Evolutionary conservation across 441 rosid species (phyloP).

Genomic region (Pelargonium cotyledonis): DNA sequence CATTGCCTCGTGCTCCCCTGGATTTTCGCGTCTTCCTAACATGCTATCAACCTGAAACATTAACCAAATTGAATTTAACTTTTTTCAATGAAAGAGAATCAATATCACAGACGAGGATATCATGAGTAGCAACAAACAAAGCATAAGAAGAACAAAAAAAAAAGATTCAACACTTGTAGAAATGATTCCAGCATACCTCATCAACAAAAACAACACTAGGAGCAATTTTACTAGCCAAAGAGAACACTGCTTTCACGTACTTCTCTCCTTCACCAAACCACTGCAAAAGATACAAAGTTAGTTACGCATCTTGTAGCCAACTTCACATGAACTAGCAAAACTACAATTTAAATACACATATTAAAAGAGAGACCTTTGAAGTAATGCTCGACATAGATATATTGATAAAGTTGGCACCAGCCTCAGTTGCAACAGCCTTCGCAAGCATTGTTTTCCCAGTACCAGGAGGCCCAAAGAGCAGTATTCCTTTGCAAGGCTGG

Average conservation of each 20-base stretch:
- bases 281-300: constrained; percentile 41
- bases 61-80: constrained; percentile 7
- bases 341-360: neutral
- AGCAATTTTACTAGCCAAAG: constrained; percentile 97
- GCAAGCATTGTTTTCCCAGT: constrained; percentile 99
- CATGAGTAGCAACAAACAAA: constrained; percentile 1
- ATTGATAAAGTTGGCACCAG: constrained; percentile 96
- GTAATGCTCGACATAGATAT: constrained; percentile 99
- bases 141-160: neutral
- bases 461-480: constrained; percentile 99
- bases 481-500: constrained; percentile 95
- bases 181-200: constrained; percentile 54
- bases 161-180: neutral
- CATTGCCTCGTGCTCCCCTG: constrained; percentile 99
- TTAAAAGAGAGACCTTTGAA: constrained; percentile 56
- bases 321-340: constrained; percentile 1
- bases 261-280: constrained; percentile 99
- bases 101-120: neutral
- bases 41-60: constrained; percentile 87
- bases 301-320: constrained; percentile 12
- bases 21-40: constrained; percentile 98
- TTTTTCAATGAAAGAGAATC: neutral
- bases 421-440: constrained; percentile 98
- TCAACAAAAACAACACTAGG: constrained; percentile 95
- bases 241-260: constrained; percentile 94